Conservation (phyloP, 2,329 filamentous ascomycete species). For the Knoxdaviesia capensis region DNA sequence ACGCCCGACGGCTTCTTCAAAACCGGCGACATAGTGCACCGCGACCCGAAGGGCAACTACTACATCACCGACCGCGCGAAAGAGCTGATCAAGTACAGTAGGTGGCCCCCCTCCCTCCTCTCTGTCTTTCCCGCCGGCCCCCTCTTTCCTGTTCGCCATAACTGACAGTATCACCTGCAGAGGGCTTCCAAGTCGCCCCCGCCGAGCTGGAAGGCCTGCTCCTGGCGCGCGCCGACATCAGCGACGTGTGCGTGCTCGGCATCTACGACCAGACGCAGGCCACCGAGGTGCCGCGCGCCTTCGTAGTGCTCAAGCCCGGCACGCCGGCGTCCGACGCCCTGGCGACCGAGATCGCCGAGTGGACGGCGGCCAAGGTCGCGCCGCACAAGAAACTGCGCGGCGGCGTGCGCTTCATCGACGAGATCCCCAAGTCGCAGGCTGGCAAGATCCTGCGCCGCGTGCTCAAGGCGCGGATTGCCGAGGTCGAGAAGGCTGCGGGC, state of each 20-base stretch:
- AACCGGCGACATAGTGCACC: conserved; percentile 70
- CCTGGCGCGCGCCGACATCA: conserved; percentile 20
- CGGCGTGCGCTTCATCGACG: conserved; percentile 46
- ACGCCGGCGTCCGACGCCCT: conserved; percentile 13
- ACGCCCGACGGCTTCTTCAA: conserved; percentile 70
- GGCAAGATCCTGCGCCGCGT: conserved; percentile 28
- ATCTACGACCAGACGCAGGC: conserved; percentile 35
- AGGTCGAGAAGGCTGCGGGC: conserved; percentile 13
- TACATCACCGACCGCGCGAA: conserved; percentile 80
- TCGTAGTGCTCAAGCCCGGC: conserved; percentile 16
- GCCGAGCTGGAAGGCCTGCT: conserved; percentile 40
- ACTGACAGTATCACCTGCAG: conserved; percentile 16
- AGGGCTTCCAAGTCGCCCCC: conserved; percentile 51
- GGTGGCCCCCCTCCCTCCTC: conserved; percentile 9
- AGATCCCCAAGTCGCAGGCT: conserved; percentile 48
- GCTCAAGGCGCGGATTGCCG: conserved; percentile 23
- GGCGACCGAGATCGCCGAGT: conserved; percentile 15
- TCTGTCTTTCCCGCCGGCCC: neutral
- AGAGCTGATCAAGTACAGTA: conserved; percentile 37
- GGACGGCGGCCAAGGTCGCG: conserved; percentile 36
- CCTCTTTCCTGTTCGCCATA: conserved; percentile 4
- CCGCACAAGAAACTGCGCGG: conserved; percentile 50
- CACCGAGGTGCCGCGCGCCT: conserved; percentile 44
- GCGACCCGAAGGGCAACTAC: conserved; percentile 60
- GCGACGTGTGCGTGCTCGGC: conserved; percentile 46